phyloP scores from a whole-genome alignment of 352 stramenopile genomes.

The Phytophthora citrophthora region DNA sequence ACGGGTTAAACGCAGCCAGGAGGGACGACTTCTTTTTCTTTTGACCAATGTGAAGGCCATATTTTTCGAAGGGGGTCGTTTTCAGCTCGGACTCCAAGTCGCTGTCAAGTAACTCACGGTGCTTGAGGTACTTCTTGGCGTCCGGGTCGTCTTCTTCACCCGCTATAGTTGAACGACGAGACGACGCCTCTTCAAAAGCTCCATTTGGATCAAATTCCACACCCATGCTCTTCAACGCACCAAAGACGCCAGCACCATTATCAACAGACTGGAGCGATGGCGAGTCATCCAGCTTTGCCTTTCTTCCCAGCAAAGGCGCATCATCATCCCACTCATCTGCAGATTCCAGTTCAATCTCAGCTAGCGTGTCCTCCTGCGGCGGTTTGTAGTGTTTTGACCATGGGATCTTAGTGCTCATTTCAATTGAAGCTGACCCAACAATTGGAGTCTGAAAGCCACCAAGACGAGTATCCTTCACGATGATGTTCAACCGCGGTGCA shows the following conservation, averaged over 20 bases:
- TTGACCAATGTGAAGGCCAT: constrained; percentile 81
- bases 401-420: constrained; percentile 86
- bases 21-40: constrained; percentile 78
- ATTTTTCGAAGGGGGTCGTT: constrained; percentile 91
- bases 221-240: constrained; percentile 85
- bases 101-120: constrained; percentile 69
- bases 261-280: constrained; percentile 55
- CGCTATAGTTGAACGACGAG: constrained; percentile 53
- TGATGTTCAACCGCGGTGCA: constrained; percentile 88
- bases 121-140: constrained; percentile 79
- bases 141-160: constrained; percentile 72
- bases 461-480: constrained; percentile 89
- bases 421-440: constrained; percentile 83
- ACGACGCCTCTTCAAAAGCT: constrained; percentile 62
- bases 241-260: constrained; percentile 86
- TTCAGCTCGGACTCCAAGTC: constrained; percentile 79
- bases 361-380: constrained; percentile 71
- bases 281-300: constrained; percentile 28
- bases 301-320: constrained; percentile 49
- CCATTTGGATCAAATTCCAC: constrained; percentile 76
- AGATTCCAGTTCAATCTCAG: constrained; percentile 72
- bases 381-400: constrained; percentile 81
- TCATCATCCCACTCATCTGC: constrained; percentile 64
- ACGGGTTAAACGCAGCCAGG: constrained; percentile 68
- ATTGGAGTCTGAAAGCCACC: constrained; percentile 88